Conservation (phyloP, 2,329 filamentous ascomycete species). For the Aureobasidium melanogenum region DNA sequence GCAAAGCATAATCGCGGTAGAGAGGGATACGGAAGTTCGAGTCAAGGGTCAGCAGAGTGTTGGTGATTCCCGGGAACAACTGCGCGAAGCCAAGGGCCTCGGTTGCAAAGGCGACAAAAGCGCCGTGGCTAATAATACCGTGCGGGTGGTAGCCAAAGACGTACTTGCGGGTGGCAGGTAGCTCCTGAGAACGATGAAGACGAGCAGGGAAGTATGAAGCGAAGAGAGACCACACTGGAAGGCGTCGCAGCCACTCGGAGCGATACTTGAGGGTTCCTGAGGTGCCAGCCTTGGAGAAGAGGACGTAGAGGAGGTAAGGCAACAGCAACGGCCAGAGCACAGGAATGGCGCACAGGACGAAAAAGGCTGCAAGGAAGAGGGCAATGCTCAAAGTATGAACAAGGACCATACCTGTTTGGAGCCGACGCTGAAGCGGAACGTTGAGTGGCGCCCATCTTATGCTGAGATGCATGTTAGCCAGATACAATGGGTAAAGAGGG, state of each 20-base stretch:
- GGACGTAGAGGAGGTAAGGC: slow-evolving; percentile 74
- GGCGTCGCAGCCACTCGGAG: slow-evolving; percentile 62
- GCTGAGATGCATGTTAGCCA: slow-evolving; percentile 21
- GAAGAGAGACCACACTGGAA: slow-evolving; percentile 78
- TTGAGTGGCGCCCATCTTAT: slow-evolving; percentile 85
- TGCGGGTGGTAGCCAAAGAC: slow-evolving; percentile 97
- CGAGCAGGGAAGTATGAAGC: slow-evolving; percentile 89
- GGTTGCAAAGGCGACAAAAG: slow-evolving; percentile 83
- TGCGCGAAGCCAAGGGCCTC: slow-evolving; percentile 80
- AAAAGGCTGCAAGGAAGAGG: slow-evolving; percentile 63
- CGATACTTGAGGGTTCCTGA: slow-evolving; percentile 68
- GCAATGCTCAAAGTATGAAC: slow-evolving; percentile 42
- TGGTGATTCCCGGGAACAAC: slow-evolving; percentile 90
- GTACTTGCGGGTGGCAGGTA: slow-evolving; percentile 79
- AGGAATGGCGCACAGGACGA: slow-evolving; percentile 83
- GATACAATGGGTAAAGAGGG: neutral
- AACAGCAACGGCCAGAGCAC: slow-evolving; percentile 75
- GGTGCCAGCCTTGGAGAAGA: slow-evolving; percentile 68
- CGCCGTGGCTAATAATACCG: slow-evolving; percentile 95
- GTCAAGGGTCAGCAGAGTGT: slow-evolving; percentile 87
- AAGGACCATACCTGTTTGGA: slow-evolving; percentile 42
- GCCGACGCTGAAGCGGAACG: slow-evolving; percentile 44
- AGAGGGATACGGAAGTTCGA: slow-evolving; percentile 90
- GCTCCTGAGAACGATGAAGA: slow-evolving; percentile 73
- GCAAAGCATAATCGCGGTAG: slow-evolving; percentile 88